Conservation (phyloP, 257 asterid species). For the Nicotiana tabacum region DNA sequence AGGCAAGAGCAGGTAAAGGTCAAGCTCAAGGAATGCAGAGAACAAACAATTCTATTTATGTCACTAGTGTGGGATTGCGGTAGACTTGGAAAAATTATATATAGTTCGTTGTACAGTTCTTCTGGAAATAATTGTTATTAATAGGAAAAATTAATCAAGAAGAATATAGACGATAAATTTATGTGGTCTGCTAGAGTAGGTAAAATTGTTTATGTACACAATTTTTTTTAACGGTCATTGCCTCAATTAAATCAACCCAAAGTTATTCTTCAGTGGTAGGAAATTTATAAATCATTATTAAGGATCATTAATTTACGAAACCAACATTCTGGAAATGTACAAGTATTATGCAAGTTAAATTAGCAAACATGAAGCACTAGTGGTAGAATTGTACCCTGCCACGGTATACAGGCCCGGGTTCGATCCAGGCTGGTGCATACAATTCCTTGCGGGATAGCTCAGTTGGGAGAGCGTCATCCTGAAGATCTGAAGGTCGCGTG, state of each 20-base stretch:
- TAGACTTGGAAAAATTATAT: conserved; percentile 10
- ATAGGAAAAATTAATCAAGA: neutral
- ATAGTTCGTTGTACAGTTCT: neutral
- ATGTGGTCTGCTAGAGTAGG: neutral
- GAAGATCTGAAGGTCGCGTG: conserved; percentile 71
- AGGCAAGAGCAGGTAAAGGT: conserved; percentile 35
- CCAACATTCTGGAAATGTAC: too few species aligned
- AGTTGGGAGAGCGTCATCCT: conserved; percentile 96
- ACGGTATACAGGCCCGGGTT: conserved; percentile 72
- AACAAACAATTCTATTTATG: conserved; percentile 18
- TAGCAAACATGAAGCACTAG: conserved; percentile 33
- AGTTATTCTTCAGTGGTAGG: too few species aligned
- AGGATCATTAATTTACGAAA: too few species aligned
- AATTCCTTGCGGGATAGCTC: conserved; percentile 52
- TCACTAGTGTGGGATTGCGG: conserved; percentile 12
- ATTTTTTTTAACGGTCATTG: neutral
- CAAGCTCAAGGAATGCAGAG: conserved; percentile 32
- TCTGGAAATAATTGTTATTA: neutral
- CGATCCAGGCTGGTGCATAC: conserved; percentile 67
- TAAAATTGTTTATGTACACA: neutral
- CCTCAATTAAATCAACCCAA: neutral
- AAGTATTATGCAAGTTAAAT: too few species aligned
- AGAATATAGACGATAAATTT: neutral
- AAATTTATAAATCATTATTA: too few species aligned
- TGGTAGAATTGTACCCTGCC: conserved; percentile 76